phyloP scores from a whole-genome alignment of 257 asterid species.

The Jasminum sambac region DNA sequence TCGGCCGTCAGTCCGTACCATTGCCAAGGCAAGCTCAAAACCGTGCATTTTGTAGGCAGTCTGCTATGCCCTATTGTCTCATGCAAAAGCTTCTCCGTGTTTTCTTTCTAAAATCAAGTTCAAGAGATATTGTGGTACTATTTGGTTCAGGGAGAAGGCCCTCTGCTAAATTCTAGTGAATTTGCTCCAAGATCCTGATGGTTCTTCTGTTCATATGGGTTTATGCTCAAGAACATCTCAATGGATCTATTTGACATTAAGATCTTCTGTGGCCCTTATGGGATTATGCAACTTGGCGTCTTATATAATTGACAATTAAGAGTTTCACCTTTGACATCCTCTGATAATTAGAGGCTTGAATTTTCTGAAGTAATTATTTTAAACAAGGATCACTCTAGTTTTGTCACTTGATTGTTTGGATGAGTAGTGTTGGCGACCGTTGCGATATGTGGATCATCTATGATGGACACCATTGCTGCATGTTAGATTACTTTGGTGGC shows the following conservation, averaged over 20 bases:
- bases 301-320: conserved; percentile 39
- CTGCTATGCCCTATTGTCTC: conserved; percentile 50
- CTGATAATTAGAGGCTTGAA: conserved; percentile 38
- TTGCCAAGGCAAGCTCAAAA: conserved; percentile 97
- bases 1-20: conserved; percentile 58
- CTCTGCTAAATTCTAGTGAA: conserved; percentile 35
- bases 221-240: conserved; percentile 39
- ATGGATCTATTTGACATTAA: conserved; percentile 46
- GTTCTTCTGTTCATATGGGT: conserved; percentile 37
- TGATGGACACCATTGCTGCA: conserved; percentile 34
- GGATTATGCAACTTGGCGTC: conserved; percentile 37
- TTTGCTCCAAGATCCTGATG: conserved; percentile 41
- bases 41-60: conserved; percentile 55
- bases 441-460: conserved; percentile 33
- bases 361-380: conserved; percentile 32
- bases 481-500: conserved; percentile 31
- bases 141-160: conserved; percentile 50
- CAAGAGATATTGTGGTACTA: conserved; percentile 39
- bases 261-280: conserved; percentile 37
- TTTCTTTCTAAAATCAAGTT: conserved; percentile 40
- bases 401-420: conserved; percentile 38
- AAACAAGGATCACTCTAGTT: conserved; percentile 43
- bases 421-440: conserved; percentile 52
- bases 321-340: conserved; percentile 40
- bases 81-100: conserved; percentile 45